These are phyloP conservation scores for Cardamine resedifolia DNA, from an alignment of 345 rosid genomes.

Conservation along the genomic window DNA sequence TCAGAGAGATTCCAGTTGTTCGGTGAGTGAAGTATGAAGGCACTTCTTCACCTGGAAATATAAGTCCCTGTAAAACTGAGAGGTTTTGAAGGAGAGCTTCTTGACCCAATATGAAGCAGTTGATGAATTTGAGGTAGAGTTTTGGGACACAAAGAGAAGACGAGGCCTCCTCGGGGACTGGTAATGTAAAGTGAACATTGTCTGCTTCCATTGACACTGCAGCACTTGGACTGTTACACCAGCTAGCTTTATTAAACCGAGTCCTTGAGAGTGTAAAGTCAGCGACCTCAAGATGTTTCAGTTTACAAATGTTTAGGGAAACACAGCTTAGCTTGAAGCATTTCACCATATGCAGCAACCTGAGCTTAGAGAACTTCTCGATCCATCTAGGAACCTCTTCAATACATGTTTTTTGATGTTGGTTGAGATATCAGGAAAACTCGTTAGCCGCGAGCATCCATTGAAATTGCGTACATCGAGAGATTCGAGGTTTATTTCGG, in stretches of 20 bases:
- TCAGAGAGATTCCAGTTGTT: neutral
- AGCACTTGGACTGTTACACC: too few species aligned
- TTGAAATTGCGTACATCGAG: neutral
- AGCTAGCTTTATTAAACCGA: too few species aligned
- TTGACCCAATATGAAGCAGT: neutral
- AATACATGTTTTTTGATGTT: neutral
- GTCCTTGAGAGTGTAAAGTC: too few species aligned
- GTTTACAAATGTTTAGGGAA: neutral
- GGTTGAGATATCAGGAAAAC: constrained; percentile 21
- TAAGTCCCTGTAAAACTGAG: neutral
- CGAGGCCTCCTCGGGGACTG: neutral
- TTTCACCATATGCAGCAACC: too few species aligned
- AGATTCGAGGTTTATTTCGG: neutral
- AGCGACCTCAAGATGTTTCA: neutral
- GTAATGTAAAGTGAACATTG: neutral
- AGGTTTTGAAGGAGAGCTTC: neutral
- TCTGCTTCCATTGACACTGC: too few species aligned
- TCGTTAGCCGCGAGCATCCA: constrained; percentile 17
- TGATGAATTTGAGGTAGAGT: neutral
- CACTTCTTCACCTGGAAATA: neutral
- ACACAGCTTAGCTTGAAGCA: neutral
- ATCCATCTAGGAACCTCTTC: neutral
- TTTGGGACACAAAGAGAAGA: neutral
- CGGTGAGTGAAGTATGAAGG: neutral
- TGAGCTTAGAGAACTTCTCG: neutral